These are phyloP conservation scores for Botrytis fabae DNA, from an alignment of 2,329 filamentous ascomycete species.

Conservation along the genomic window DNA sequence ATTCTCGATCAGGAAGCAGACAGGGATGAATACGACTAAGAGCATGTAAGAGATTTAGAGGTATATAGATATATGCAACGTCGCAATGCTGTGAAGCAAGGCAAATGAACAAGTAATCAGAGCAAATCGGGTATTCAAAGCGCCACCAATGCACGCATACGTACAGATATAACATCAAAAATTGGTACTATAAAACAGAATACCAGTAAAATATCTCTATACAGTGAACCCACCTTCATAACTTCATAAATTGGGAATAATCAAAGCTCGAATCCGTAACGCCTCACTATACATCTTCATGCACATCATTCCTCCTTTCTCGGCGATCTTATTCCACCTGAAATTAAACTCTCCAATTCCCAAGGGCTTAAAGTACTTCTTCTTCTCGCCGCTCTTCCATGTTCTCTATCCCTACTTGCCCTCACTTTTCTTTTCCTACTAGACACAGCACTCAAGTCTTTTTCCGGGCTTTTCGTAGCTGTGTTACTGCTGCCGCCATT, in stretches of 20 bases:
- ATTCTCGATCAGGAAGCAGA: neutral
- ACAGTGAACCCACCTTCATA: slow-evolving; percentile 16
- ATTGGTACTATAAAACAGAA: slow-evolving; percentile 3
- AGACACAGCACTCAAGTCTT: slow-evolving; percentile 19
- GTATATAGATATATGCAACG: neutral
- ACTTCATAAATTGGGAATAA: slow-evolving; percentile 15
- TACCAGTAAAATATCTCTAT: neutral
- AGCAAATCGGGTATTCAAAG: neutral
- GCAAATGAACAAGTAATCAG: neutral
- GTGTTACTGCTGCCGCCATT: slow-evolving; percentile 13
- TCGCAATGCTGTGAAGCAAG: neutral
- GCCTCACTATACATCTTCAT: slow-evolving; percentile 5
- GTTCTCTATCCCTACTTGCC: slow-evolving; percentile 39
- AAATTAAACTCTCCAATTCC: slow-evolving; percentile 68
- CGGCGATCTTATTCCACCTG: slow-evolving; percentile 40
- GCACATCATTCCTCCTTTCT: slow-evolving; percentile 13
- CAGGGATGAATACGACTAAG: neutral
- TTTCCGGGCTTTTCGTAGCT: slow-evolving; percentile 20
- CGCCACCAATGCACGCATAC: neutral
- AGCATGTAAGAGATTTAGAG: neutral
- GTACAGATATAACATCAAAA: slow-evolving; percentile 1
- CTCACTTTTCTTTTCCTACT: slow-evolving; percentile 45
- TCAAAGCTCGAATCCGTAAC: slow-evolving; percentile 6
- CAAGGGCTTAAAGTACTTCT: slow-evolving; percentile 74
- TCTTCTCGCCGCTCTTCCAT: slow-evolving; percentile 56